These are phyloP conservation scores for Ophiocordyceps camponoti-saundersi DNA, from an alignment of 2,329 filamentous ascomycete species.

Conservation along the genomic window DNA sequence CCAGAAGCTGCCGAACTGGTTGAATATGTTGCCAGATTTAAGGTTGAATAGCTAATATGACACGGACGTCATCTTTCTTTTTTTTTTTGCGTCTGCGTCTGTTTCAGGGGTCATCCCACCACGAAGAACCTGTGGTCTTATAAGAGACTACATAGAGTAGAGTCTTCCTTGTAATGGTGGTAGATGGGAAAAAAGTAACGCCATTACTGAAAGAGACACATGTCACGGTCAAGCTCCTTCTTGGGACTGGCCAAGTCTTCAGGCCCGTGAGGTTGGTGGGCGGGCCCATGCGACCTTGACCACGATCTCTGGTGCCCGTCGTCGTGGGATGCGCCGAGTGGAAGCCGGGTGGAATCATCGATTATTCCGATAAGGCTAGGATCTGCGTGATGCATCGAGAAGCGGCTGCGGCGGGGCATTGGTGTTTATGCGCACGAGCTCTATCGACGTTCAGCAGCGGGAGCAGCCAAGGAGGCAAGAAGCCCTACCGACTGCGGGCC, in stretches of 20 bases:
- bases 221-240: no score
- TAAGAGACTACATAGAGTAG: no score
- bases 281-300: no score
- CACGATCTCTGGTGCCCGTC: not conserved
- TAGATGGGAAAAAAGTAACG: no score
- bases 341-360: no score
- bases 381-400: constrained; percentile 10
- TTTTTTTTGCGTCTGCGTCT: not conserved
- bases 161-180: no score
- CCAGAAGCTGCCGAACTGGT: not conserved
- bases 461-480: not conserved
- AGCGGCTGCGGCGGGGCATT: constrained; percentile 16
- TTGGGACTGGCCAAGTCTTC: no score
- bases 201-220: no score
- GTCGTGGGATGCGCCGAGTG: not conserved
- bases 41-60: not conserved
- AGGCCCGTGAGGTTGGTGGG: no score
- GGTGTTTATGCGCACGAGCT: constrained; percentile 11
- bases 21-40: not conserved
- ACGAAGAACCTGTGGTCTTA: not conserved
- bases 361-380: no score
- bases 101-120: not conserved
- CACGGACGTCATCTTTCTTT: not conserved
- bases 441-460: constrained; percentile 4
- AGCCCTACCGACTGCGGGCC: constrained; percentile 9